Conservation (phyloP, 371 early-diverging fungal genomes). For the Mortierella sp. region DNA sequence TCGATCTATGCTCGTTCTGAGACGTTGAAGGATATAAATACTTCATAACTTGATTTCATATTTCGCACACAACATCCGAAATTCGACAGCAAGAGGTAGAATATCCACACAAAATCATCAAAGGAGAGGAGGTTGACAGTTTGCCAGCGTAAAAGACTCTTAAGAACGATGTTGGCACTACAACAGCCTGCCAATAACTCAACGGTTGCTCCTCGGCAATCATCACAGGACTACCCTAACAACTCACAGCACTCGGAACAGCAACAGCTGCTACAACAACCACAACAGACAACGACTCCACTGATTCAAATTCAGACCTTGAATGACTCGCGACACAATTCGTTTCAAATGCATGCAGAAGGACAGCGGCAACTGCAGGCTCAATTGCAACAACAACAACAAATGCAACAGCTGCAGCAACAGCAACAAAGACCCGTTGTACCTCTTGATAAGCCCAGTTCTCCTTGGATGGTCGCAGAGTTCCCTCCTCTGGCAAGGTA, state of each 20-base stretch:
- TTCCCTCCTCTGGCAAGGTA: conserved; percentile 43
- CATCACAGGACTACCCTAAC: conserved; percentile 12
- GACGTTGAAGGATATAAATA: no score
- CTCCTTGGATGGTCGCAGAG: conserved; percentile 28
- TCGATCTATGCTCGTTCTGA: no score
- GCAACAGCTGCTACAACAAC: conserved; percentile 21
- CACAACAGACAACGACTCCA: conserved; percentile 16
- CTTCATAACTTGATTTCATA: no score
- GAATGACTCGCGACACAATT: conserved; percentile 20
- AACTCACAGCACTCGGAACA: conserved; percentile 13
- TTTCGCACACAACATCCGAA: no score
- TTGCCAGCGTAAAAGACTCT: no score
- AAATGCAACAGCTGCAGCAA: conserved; percentile 14
- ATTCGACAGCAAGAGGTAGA: no score
- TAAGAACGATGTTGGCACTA: conserved; percentile 37
- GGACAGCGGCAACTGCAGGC: conserved; percentile 34
- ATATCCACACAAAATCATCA: conserved; percentile 1
- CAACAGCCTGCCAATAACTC: conserved; percentile 42
- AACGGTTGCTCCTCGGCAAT: conserved; percentile 16
- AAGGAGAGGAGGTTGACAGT: neutral
- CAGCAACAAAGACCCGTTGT: conserved; percentile 18
- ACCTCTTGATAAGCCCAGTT: conserved; percentile 25
- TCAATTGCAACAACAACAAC: conserved; percentile 13
- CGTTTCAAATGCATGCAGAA: conserved; percentile 28
- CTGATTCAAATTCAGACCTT: conserved; percentile 46